These are phyloP conservation scores for Xylaria digitata DNA, from an alignment of 2,329 filamentous ascomycete genomes.

Conservation along the genomic window DNA sequence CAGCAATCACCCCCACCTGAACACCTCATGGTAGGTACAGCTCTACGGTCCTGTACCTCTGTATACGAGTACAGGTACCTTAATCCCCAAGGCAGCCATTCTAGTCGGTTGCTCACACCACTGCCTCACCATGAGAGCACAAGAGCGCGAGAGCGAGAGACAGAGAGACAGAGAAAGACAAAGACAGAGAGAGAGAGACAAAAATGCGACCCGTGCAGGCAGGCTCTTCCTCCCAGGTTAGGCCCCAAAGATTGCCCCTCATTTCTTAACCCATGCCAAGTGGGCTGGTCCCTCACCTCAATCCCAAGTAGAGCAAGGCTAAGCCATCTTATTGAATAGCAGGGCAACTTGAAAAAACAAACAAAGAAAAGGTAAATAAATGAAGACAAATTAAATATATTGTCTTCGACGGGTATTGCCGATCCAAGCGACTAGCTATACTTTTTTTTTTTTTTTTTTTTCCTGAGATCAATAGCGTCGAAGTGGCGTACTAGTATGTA, in stretches of 20 bases:
- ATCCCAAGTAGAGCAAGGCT: conserved; percentile 29
- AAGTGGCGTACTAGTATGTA: background rate
- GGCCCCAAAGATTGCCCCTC: conserved; percentile 39
- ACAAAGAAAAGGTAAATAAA: conserved; percentile 17
- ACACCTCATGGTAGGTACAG: conserved; percentile 11
- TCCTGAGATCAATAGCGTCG: background rate
- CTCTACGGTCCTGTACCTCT: conserved; percentile 6
- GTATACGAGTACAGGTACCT: conserved; percentile 5
- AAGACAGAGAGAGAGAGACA: too few species aligned
- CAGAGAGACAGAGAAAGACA: background rate
- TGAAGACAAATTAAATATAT: conserved; percentile 19
- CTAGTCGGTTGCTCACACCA: background rate
- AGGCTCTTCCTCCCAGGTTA: conserved; percentile 21
- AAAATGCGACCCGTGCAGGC: background rate
- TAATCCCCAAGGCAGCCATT: background rate
- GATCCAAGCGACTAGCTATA: background rate
- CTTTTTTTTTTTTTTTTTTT: background rate
- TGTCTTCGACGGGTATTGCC: background rate
- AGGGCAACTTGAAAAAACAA: conserved; percentile 17
- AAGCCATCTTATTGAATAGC: conserved; percentile 27
- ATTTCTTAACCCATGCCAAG: conserved; percentile 39
- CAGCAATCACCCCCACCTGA: conserved; percentile 10
- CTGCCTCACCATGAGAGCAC: background rate
- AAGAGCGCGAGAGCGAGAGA: too few species aligned
- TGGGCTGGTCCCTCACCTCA: conserved; percentile 35